These are phyloP conservation scores for Plasmodium gonderi DNA, from an alignment of 169 alveolate genomes.

Conservation along the genomic window DNA sequence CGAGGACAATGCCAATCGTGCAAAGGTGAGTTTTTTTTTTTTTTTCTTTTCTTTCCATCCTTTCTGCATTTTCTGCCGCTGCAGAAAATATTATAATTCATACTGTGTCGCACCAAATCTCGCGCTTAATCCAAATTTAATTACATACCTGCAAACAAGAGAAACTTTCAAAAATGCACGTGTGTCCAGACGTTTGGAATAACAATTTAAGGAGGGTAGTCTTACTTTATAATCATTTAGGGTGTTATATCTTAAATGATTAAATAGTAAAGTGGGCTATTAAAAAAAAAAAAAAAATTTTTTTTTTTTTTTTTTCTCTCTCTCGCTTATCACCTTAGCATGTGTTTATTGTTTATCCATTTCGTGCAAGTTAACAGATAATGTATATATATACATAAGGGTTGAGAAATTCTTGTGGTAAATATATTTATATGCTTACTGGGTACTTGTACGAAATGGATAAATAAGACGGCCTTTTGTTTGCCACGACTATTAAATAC, in stretches of 20 bases:
- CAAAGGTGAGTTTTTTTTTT: constrained; percentile 86
- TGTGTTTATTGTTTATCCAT: constrained; percentile 55
- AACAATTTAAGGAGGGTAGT: not conserved
- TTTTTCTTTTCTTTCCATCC: not conserved
- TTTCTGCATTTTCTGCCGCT: not conserved
- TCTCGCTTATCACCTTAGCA: constrained; percentile 75
- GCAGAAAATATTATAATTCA: too few relatives aligned
- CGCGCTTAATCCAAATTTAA: constrained; percentile 32
- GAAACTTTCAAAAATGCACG: not conserved
- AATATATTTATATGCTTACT: not conserved
- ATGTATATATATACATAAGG: not conserved
- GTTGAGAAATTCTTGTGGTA: not conserved
- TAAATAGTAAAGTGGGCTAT: not conserved
- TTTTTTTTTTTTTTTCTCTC: not conserved
- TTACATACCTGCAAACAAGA: constrained; percentile 16
- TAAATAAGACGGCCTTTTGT: constrained; percentile 52
- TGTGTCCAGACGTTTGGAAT: constrained; percentile 68
- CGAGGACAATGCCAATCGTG: constrained; percentile 98
- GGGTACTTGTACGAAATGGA: too few relatives aligned
- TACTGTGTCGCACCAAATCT: too few relatives aligned
- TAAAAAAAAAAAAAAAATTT: too few relatives aligned
- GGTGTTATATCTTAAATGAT: constrained; percentile 37
- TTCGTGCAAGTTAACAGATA: not conserved
- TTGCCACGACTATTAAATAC: constrained; percentile 69
- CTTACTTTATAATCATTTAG: constrained; percentile 14